Evolutionary conservation across 2,329 filamentous ascomycete genomes (phyloP), one percentile per base, ranked within the genome.

Genomic region (Teratosphaeria epicoccoides): DNA sequence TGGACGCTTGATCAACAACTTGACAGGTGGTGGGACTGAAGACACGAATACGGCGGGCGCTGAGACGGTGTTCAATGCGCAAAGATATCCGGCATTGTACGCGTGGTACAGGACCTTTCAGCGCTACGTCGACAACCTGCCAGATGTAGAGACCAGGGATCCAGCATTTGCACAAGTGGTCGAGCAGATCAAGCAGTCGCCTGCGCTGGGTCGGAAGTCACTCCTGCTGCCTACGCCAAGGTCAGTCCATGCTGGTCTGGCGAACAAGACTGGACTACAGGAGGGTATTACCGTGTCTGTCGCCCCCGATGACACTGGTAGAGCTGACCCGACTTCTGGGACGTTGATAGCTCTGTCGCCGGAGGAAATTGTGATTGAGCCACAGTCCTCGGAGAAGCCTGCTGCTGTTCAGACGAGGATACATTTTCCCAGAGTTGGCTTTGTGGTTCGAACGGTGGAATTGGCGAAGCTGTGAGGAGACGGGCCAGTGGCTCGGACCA

Each of bases 401-500:
- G 55, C 62, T 1, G 55, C 64, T 26, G 50, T 72, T 10, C 62
- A 67, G 49, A 64, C 66, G 1, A 56, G 66, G 14, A 57, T 72
- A 12, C 70, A 73, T 60, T 72, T 73, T 45, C 70, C 70, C 6
- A 57, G 68, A 23, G 47, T 71, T 12, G 70, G 69, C 0, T 73
- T 71, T 50, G 63, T 68, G 9, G 61, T 71, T 1, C 60, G 62
- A 49, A 61, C 58, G 3, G 57, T 58, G 2, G 53, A 55, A 4
- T 48, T 52, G n/a, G 28, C 58, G 2, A 59, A 59, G 33, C 29
- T 61, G 14, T 62, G 44, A 55, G 14, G 10, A n/a, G 3, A 2
- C n/a, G 33, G 29, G 2, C 33, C 7, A 40, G 17, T 3, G 14
- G 1, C n/a, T 17, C 20, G 14, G 33, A 14, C 9, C 33, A 40